These are phyloP conservation scores for Exophiala phaeomuriformis DNA, from an alignment of 2,329 filamentous ascomycete species.

Conservation along the genomic window DNA sequence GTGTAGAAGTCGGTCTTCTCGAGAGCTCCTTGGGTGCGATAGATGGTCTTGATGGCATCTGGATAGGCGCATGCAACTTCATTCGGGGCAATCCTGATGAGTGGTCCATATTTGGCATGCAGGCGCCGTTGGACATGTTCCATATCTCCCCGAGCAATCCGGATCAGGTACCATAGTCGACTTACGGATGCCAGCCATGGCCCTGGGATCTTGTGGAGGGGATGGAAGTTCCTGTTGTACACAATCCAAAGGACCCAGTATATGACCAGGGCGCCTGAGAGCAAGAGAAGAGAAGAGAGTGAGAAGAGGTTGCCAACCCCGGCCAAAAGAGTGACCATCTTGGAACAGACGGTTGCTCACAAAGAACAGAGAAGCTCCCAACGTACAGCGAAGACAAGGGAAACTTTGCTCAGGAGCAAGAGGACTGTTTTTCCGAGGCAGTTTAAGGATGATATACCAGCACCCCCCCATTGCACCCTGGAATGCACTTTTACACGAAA, in stretches of 20 bases:
- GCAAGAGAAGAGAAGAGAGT: background rate
- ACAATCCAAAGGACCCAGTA: conserved; percentile 27
- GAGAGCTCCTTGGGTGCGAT: conserved; percentile 20
- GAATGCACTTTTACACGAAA: no score
- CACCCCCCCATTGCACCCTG: no score
- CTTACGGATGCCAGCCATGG: conserved; percentile 29
- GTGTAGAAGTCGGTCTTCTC: conserved; percentile 30
- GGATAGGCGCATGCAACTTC: conserved; percentile 29
- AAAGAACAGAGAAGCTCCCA: no score
- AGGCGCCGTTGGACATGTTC: conserved; percentile 25
- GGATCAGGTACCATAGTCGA: conserved; percentile 27
- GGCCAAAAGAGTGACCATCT: background rate
- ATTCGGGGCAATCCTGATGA: conserved; percentile 37
- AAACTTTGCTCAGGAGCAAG: background rate
- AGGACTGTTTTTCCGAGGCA: background rate
- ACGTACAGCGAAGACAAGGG: no score
- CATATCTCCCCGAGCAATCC: conserved; percentile 25
- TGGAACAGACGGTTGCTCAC: background rate
- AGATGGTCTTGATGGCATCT: conserved; percentile 28
- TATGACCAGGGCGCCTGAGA: conserved; percentile 6
- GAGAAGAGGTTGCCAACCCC: conserved; percentile 2
- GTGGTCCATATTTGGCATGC: conserved; percentile 18
- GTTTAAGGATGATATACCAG: background rate
- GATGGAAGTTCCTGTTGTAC: conserved; percentile 28
- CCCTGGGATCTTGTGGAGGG: conserved; percentile 29